Conservation (phyloP, 768 basidiomycete genomes). For the Leccinum disarticulatum region DNA sequence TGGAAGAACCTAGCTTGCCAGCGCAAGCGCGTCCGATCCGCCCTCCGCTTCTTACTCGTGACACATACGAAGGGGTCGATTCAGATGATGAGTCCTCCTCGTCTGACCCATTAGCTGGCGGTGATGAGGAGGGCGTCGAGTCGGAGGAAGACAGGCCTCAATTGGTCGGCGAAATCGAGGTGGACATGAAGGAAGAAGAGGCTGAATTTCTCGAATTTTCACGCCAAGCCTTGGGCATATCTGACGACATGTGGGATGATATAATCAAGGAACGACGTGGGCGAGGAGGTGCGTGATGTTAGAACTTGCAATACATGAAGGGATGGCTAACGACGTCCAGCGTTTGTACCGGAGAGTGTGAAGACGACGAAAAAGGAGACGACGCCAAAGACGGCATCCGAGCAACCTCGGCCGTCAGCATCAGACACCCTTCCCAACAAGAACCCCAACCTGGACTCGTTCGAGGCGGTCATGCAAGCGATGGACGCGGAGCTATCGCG, state of each 20-base stretch:
- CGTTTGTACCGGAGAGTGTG: slow-evolving; percentile 52
- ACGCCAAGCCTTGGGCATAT: slow-evolving; percentile 85
- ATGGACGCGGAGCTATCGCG: slow-evolving; percentile 84
- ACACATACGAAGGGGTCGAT: slow-evolving; percentile 89
- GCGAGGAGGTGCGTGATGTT: slow-evolving; percentile 69
- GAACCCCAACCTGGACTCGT: slow-evolving; percentile 82
- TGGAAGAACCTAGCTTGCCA: slow-evolving; percentile 13
- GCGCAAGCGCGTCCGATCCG: slow-evolving; percentile 51
- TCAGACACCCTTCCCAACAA: slow-evolving; percentile 41
- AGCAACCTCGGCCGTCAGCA: slow-evolving; percentile 21
- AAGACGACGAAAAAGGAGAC: slow-evolving; percentile 9
- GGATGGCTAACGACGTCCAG: slow-evolving; percentile 34
- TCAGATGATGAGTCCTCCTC: slow-evolving; percentile 87
- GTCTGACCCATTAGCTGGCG: slow-evolving; percentile 44
- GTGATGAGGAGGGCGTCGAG: slow-evolving; percentile 51
- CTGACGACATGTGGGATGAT: slow-evolving; percentile 84
- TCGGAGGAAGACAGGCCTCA: slow-evolving; percentile 82
- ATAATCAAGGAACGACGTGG: slow-evolving; percentile 77
- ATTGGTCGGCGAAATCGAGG: slow-evolving; percentile 79
- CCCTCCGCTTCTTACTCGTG: slow-evolving; percentile 76
- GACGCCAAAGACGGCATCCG: slow-evolving; percentile 8
- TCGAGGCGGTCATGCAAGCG: slow-evolving; percentile 94
- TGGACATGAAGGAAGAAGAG: slow-evolving; percentile 91
- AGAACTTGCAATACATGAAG: not conserved
- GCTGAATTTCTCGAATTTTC: slow-evolving; percentile 96